Evolutionary conservation across 164 flowering plant genomes (phyloP), one percentile per base, ranked within the genome.

Genomic region (Annona squamosa): DNA sequence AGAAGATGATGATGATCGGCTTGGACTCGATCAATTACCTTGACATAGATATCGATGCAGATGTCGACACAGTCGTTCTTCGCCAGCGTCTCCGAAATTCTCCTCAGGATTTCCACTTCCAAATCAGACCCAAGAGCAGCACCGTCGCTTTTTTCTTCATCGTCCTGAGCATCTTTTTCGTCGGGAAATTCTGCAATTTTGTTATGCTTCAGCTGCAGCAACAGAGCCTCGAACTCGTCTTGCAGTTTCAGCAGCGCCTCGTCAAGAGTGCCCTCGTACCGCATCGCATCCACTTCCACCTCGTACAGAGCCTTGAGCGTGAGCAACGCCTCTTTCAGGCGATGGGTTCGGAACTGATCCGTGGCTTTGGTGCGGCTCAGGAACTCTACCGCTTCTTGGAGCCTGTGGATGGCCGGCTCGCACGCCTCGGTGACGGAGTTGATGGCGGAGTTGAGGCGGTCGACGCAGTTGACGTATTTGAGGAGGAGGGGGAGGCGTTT

Each of bases 371-470:
- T 90, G 80, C 96, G 76, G 74, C 96, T 89, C 80, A 90, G 76
- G 72, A 86, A 89, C 87, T 90, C 93, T 73, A 89, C 91, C 67
- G 84, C 91, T 67, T 90, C 93, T 75, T 90, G 93, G 45, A 90
- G 87, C 81, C 79, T 86, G 73, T 86, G 91, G 68, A 88, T 82
- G 10, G 85, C 87, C 0, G 96, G 89, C 77, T 87, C 90, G 3
- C 88, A 81, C 65, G 85, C 89, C 48, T 71, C 71, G 41, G 84
- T 65, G 2, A 89, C 84, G 0, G 80, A 69, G 72, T 71, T 76
- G 13, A 89, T 82, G 0, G 85, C 83, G 0, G 43, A 71, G 9
- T 84, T 85, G 5, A 90, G 79, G 47, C 75, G 68, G 57, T 86
- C 87, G 10, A 89, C 87, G 37, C 85, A 84, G 17, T 85, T 86